Evolutionary conservation across 345 rosid genomes (phyloP), one percentile per base, ranked within the genome.

Genomic region (Lepidium sativum): DNA sequence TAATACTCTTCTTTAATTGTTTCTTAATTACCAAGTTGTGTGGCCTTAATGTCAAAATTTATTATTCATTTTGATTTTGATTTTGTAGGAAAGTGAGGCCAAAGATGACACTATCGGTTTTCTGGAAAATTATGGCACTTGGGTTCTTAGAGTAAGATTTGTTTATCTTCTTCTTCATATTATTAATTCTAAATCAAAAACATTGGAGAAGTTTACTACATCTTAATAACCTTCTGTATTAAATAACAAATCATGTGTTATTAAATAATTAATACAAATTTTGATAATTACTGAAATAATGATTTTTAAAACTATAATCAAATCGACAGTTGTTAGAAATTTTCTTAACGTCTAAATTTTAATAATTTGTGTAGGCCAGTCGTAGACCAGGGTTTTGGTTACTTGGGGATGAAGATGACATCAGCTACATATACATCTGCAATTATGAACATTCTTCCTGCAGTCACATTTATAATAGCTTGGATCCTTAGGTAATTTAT

Each of bases 401-500:
- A 80, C 72, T 62, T 83, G 68, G 92, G 88, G 34, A 89, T 89
- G 81, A 74, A 80, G 31, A 84, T 74, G 65, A 81, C 96, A 38
- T 85, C 95, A 11, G 87, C 95, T 8, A 60, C 95, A 16, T 88
- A 74, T 52, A 33, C 87, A 25, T 88, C 92, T 20, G 92, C 95
- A 8, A 79, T 85, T 0, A 82, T 82, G 92, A 92, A 92, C 38
- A 84, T 88, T 15, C 87, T 86, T 65, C 88, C 96, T 29, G 83
- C 94, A 2, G 68, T 88, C 31, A 91, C 98, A 48, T 88, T 86
- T 45, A 50, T 85, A 23, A 82, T 89, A 12, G 91, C 91, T 35
- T 45, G 80, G 18, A 75, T 88, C 69, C 20, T 84, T 14, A 65
- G 87, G 96, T 89, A 75, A 76, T 35, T 13, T 39, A 14, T 49